Evolutionary conservation across 2,329 filamentous ascomycete genomes (phyloP), one percentile per base, ranked within the genome.

Genomic region (Teratosphaeria epicoccoides): DNA sequence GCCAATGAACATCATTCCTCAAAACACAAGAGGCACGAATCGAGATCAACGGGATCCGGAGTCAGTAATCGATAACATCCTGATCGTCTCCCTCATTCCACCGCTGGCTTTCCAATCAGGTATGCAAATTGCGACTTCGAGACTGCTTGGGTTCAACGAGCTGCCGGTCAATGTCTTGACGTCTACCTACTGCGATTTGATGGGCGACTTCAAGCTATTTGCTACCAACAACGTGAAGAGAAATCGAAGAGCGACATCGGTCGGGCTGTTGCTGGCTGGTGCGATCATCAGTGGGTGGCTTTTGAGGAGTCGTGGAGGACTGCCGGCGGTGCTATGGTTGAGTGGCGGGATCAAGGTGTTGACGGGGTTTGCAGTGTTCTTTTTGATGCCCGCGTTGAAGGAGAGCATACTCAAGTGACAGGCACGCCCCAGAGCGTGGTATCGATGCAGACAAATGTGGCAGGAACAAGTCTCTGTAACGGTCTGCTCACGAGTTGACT

Each of bases 101-200:
- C 62, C 69, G 20, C 66, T 82, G 1, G 76, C 77, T 2, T 76
- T 79, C 57, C 76, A 80, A 59, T 71, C 70, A 46, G 76, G 75
- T 3, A 76, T 76, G 43, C 76, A 79, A 62, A 78, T 79, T 53
- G 75, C 76, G 20, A 68, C 68, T 29, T 75, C 71, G 29, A 69
- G 77, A 17, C 63, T 71, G 11, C 66, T 80, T 20, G 75, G 75
- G 7, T 76, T 74, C 58, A 75, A 74, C 51, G 77, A 79, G 62
- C 66, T 80, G 44, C 77, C 77, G 1, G 76, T 77, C 0, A 76
- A 74, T 46, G 77, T 80, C 9, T 61, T 79, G 37, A 80, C 77
- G n/a, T 76, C 72, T 51, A 65, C 77, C 37, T 77, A 78, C 59
- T 77, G 73, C 59, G 77, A 79, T 58, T 58, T 80, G 23, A 70